phyloP scores from a whole-genome alignment of 352 stramenopile genomes.

The Pythium vanterpoolii region DNA sequence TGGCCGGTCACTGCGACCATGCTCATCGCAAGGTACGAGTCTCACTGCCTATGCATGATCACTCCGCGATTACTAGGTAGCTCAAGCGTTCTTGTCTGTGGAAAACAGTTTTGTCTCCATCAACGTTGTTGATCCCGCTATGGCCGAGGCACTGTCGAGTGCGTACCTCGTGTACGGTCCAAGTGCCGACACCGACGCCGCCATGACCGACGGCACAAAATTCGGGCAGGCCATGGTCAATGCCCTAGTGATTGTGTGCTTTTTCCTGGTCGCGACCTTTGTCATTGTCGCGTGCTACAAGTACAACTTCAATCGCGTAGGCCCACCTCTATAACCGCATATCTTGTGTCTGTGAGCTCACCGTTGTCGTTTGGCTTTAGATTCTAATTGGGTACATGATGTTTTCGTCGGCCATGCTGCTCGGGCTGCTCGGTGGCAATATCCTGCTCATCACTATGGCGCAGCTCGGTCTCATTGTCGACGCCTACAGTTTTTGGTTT shows the following conservation, averaged over 20 bases:
- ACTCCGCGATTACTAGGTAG: background rate
- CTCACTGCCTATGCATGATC: background rate
- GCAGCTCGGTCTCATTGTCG: conserved; percentile 56
- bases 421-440: conserved; percentile 84
- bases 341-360: background rate
- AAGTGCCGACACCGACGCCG: conserved; percentile 41
- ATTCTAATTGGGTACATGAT: conserved; percentile 89
- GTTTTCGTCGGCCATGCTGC: conserved; percentile 83
- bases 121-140: conserved; percentile 75
- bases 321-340: background rate
- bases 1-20: conserved; percentile 80
- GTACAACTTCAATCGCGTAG: conserved; percentile 82
- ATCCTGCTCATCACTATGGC: conserved; percentile 72
- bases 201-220: conserved; percentile 68
- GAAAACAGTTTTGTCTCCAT: conserved; percentile 69
- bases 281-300: conserved; percentile 91
- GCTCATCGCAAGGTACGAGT: conserved; percentile 64
- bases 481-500: conserved; percentile 65
- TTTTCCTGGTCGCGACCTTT: conserved; percentile 89
- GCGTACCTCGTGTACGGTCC: conserved; percentile 79
- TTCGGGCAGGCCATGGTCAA: conserved; percentile 81
- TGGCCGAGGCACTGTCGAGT: conserved; percentile 61
- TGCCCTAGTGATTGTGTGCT: conserved; percentile 86
- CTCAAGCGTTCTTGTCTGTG: background rate
- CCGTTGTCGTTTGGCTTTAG: too few species aligned